These are phyloP conservation scores for Tolypocladium paradoxum DNA, from an alignment of 2,329 filamentous ascomycete species.

Conservation along the genomic window DNA sequence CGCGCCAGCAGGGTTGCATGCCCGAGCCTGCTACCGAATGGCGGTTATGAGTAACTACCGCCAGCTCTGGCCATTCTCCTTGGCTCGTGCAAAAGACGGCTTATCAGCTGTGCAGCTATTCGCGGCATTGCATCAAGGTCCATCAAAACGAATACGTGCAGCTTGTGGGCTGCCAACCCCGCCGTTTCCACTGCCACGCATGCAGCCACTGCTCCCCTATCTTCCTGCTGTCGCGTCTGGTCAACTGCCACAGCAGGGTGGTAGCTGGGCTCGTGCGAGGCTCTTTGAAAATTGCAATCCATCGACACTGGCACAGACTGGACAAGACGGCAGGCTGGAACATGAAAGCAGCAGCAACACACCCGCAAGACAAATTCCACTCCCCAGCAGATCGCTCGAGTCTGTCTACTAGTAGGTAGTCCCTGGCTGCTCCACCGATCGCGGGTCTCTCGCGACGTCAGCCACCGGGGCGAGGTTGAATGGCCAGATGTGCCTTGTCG, in stretches of 20 bases:
- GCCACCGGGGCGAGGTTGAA: background rate
- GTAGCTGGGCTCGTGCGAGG: too few relatives aligned
- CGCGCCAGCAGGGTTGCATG: background rate
- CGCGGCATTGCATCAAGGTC: background rate
- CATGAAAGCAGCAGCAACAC: background rate
- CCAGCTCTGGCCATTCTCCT: background rate
- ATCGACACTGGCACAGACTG: background rate
- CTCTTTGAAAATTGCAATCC: background rate
- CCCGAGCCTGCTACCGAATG: background rate
- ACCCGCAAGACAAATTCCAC: background rate
- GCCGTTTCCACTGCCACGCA: background rate
- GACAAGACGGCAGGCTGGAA: background rate
- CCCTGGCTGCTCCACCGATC: constrained; percentile 3
- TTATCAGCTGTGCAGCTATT: background rate
- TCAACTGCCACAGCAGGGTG: too few relatives aligned
- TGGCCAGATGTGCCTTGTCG: background rate
- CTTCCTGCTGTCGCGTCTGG: too few relatives aligned
- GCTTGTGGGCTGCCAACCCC: background rate
- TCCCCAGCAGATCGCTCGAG: background rate
- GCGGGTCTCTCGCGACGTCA: background rate
- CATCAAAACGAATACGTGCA: too few relatives aligned
- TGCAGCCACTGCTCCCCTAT: background rate
- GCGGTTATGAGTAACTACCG: background rate
- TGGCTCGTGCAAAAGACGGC: background rate
- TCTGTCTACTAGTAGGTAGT: background rate